Percentiles rank a stretch among this genome's conserved stretches.
Evolutionary conservation across 2,329 filamentous ascomycete genomes (phyloP).

Genomic region (Aspergillus sp.): DNA sequence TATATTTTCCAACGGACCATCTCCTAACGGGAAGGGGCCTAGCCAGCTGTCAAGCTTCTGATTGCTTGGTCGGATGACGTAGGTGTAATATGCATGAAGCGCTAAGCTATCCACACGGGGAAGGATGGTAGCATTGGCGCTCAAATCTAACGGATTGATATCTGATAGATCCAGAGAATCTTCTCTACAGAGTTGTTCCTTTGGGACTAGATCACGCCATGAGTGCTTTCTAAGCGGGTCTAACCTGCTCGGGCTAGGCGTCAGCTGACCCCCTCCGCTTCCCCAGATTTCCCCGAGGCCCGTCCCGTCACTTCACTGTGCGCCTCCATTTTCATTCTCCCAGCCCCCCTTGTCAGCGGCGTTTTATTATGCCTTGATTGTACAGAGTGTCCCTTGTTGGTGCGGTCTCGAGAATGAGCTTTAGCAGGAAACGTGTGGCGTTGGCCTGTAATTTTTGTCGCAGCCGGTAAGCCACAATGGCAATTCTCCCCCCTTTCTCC

Average conservation of each 20-base stretch:
- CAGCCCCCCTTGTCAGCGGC: not conserved
- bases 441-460: constrained; percentile 3
- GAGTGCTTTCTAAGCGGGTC: not conserved
- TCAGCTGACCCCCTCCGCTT: not conserved
- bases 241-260: not conserved
- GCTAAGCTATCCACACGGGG: not conserved
- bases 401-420: not conserved
- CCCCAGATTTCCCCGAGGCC: not conserved
- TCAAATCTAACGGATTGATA: not conserved
- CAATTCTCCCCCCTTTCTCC: not conserved
- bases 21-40: not conserved
- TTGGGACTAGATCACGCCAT: not conserved
- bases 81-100: not conserved
- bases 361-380: not conserved
- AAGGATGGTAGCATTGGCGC: not conserved
- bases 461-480: not conserved
- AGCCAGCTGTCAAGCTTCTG: not conserved
- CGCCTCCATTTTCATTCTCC: not conserved
- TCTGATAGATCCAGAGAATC: not conserved
- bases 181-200: not conserved
- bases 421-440: not conserved
- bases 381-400: not conserved
- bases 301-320: not conserved
- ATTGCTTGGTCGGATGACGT: not conserved
- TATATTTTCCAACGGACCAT: not conserved